Evolutionary conservation across 331 rosid species (phyloP), one percentile per base, ranked within the genome.

Genomic region (Telfairia occidentalis): DNA sequence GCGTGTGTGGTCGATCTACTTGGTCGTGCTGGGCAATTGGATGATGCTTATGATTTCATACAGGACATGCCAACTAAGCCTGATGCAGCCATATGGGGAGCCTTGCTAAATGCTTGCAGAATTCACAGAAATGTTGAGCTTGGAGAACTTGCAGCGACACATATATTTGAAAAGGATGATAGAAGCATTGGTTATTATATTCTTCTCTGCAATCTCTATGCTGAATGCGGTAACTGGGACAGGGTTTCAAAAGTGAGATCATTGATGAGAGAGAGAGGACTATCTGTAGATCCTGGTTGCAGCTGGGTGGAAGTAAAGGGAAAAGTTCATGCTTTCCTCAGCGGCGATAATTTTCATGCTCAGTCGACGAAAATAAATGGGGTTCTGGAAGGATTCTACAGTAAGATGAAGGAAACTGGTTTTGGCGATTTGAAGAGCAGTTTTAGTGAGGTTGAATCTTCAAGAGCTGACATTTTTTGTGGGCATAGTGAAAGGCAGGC

Each of bases 401-500:
- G 73, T 81, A 91, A 88, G 85, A 91, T 90, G 97, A 80, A 83
- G 83, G 90, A 83, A 48, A 69, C 19, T 37, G 85, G 83, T 61
- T 23, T 86, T 58, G 81, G 59, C 63, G 82, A 78, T 42, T 75
- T 55, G 16, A 87, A 86, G 74, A 85, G 50, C 37, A 76, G 78
- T 78, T 65, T 71, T 23, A 83, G 85, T 71, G 83, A 81, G 71
- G 81, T 88, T 74, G 89, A 89, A 80, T 85, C 89, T 82, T 91
- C 95, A 3, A 91, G 89, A 82, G 92, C 96, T 46, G 98, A 93
- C 76, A 87, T 93, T 70, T 89, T 93, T 76, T 91, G 97, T 67
- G 98, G 98, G 64, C 98, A 91, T 78, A 91, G 97, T 64, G 98
- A 93, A 82, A 88, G 88, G 80, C 91, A 82, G 23, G 97, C 97